A percentile compares a stretch with the other conserved stretches of the same genome.
phyloP scores from a whole-genome alignment of 495 filamentous ascomycete species.

The Penicillium parvum region DNA sequence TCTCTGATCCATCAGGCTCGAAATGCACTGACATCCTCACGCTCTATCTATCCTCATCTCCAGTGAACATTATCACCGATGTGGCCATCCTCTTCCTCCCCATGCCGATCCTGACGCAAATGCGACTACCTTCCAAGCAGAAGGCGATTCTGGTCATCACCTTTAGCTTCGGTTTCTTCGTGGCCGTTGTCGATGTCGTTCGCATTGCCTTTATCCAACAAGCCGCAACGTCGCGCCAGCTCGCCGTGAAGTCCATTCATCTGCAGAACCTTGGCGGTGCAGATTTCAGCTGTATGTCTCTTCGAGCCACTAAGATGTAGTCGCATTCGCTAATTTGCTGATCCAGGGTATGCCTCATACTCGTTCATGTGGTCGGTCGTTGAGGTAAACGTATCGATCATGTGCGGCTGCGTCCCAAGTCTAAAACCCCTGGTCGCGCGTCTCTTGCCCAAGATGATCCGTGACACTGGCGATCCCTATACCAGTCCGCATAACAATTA shows the following conservation, averaged over 20 bases:
- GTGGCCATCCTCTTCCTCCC: slow-evolving; percentile 78
- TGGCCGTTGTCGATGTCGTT: slow-evolving; percentile 82
- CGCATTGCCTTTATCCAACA: slow-evolving; percentile 85
- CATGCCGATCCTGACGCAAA: slow-evolving; percentile 78
- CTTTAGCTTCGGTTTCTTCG: slow-evolving; percentile 79
- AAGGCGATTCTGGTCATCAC: slow-evolving; percentile 80
- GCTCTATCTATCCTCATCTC: slow-evolving; percentile 77
- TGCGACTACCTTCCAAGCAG: slow-evolving; percentile 77
- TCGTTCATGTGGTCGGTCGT: slow-evolving; percentile 92
- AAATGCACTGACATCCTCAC: slow-evolving; percentile 72
- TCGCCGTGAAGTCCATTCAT: slow-evolving; percentile 30
- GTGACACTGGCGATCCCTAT: slow-evolving; percentile 39
- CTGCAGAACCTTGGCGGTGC: slow-evolving; percentile 28
- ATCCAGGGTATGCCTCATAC: slow-evolving; percentile 67
- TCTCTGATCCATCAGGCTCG: slow-evolving; percentile 37
- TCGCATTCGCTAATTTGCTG: neutral
- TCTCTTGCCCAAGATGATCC: slow-evolving; percentile 68
- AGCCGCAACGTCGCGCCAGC: slow-evolving; percentile 46
- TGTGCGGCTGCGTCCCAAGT: slow-evolving; percentile 83
- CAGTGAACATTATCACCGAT: slow-evolving; percentile 82
- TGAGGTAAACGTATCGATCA: slow-evolving; percentile 84
- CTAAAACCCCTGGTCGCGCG: slow-evolving; percentile 79
- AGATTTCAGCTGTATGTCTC: slow-evolving; percentile 59
- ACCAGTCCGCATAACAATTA: slow-evolving; percentile 12
- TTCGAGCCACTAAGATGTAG: neutral